phyloP scores from a whole-genome alignment of 495 filamentous ascomycete genomes.

The Emericellopsis terricola region DNA sequence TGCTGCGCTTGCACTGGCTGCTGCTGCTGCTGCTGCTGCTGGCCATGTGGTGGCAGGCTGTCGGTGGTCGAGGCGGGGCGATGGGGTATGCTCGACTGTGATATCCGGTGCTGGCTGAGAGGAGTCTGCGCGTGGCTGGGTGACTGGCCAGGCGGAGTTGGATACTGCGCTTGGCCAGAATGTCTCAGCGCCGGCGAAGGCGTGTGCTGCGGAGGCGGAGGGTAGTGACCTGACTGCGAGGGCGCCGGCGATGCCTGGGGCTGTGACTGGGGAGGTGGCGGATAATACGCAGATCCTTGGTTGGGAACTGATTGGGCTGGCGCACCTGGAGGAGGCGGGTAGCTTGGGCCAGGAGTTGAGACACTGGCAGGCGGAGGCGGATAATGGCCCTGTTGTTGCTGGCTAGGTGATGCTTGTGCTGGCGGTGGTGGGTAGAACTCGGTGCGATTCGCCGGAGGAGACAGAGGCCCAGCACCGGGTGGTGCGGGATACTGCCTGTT shows the following conservation, averaged over 20 bases:
- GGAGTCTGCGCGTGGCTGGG: slow-evolving; percentile 2
- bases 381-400: slow-evolving; percentile 8
- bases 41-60: slow-evolving; percentile 10
- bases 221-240: slow-evolving; percentile 9
- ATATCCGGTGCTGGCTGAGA: slow-evolving; percentile 5
- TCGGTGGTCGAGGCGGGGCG: neutral
- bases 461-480: slow-evolving; percentile 14
- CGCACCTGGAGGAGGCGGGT: slow-evolving; percentile 8
- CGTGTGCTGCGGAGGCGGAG: slow-evolving; percentile 19
- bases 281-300: slow-evolving; percentile 11
- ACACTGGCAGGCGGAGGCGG: neutral
- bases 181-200: slow-evolving; percentile 19
- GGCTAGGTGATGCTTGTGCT: slow-evolving; percentile 8
- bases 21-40: slow-evolving; percentile 9
- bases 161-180: slow-evolving; percentile 5
- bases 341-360: slow-evolving; percentile 2
- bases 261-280: slow-evolving; percentile 17
- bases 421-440: slow-evolving; percentile 26
- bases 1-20: slow-evolving; percentile 10
- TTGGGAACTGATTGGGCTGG: no score
- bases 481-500: slow-evolving; percentile 18
- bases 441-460: slow-evolving; percentile 24
- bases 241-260: slow-evolving; percentile 19
- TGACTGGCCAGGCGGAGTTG: neutral
- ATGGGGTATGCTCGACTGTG: neutral